Conservation (phyloP, 2,329 filamentous ascomycete genomes). For the Fusarium piperis region DNA sequence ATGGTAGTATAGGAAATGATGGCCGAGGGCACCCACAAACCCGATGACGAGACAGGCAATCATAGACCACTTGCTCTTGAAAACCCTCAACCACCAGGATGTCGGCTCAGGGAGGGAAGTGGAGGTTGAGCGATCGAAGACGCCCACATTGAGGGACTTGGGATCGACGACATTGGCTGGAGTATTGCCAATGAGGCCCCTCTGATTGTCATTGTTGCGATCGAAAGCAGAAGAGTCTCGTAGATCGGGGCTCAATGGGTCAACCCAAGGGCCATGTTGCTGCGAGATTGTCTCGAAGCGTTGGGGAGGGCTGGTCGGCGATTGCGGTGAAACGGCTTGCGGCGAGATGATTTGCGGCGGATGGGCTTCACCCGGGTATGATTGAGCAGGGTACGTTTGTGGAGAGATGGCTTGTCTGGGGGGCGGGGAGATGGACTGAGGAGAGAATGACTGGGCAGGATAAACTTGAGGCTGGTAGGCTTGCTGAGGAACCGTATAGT, state of each 20-base stretch:
- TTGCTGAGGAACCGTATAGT: background rate
- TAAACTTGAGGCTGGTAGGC: background rate
- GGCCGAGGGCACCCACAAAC: background rate
- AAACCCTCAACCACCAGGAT: conserved; percentile 3
- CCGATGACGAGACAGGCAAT: conserved; percentile 16
- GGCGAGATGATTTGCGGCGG: conserved; percentile 1
- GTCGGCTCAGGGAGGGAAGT: background rate
- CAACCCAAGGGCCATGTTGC: conserved; percentile 12
- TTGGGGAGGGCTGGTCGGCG: background rate
- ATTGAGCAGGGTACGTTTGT: background rate
- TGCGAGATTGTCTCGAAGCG: background rate
- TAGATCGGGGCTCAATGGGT: conserved; percentile 16
- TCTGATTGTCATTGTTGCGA: conserved; percentile 4
- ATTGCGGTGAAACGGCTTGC: background rate
- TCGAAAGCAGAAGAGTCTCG: conserved; percentile 14
- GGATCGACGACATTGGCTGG: background rate
- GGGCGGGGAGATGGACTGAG: background rate
- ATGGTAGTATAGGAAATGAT: conserved; percentile 18
- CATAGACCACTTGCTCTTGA: conserved; percentile 30
- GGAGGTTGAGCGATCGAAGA: background rate
- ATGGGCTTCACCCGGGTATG: background rate
- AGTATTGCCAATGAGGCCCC: background rate
- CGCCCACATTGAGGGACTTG: background rate
- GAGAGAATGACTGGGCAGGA: background rate
- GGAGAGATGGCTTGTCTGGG: conserved; percentile 1